Evolutionary conservation across 441 rosid species (phyloP), one percentile per base, ranked within the genome.

Genomic region (Euphorbia schlechtendalii): DNA sequence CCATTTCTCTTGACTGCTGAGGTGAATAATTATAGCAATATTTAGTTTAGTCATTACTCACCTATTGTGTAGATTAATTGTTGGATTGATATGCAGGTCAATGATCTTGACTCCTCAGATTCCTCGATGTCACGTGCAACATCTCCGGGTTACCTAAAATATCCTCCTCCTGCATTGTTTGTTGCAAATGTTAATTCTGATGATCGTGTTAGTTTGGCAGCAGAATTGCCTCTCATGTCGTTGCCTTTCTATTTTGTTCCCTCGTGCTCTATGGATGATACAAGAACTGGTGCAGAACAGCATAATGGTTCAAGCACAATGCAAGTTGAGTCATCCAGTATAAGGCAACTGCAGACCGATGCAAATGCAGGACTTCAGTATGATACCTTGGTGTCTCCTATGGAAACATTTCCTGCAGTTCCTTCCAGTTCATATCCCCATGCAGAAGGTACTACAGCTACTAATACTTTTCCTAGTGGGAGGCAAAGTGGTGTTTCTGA

Each of bases 1-100:
- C 98, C 98, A 34, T 84, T 85, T 72, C 94, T 92, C 64, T 79
- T 92, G 80, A 92, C 96, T 21, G 96, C 96, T 52, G 96, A 92
- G 96, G 98, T 92, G 74, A 80, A 67, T 76, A 78, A 59, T 73
- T 49, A 34, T 32, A 54, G 46, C 66, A 56, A 57, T 20, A 53
- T 70, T 75, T 61, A 59, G 24, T 77, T 73, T 61, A 69, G 71
- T 41, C 55, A 65, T 63, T 60, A 15, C 48, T 61, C 56, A 59
- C 66, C 72, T 73, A 62, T 66, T 61, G 22, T 64, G 66, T 64
- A 49, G 70, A 70, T 85, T 80, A 81, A 85, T 66, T 65, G 67
- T 54, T 80, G 69, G 69, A 68, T 73, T 75, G 85, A 78, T 75
- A 72, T 86, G 86, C 93, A 92, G 98, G 96, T 92, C 79, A 92